phyloP scores from a whole-genome alignment of 2,329 filamentous ascomycete genomes.

The Monilinia fructicola region DNA sequence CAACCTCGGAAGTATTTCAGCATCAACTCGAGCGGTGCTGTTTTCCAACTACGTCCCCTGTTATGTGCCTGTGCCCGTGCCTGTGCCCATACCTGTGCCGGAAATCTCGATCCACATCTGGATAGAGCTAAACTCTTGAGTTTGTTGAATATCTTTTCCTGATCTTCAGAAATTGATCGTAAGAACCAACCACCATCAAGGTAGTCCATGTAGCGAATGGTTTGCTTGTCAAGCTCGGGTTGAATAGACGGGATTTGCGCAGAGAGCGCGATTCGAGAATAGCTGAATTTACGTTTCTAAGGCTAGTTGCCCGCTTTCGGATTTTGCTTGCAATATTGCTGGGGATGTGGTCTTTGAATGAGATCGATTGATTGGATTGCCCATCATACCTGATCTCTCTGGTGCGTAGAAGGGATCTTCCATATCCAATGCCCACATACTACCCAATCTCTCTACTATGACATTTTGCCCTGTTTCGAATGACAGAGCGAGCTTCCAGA shows the following conservation, averaged over 20 bases:
- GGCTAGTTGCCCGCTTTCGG: not conserved
- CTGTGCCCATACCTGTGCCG: not conserved
- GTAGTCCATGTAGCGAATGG: not conserved
- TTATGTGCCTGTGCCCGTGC: not conserved
- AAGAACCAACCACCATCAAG: not conserved
- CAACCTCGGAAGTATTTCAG: not conserved
- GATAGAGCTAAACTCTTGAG: not conserved
- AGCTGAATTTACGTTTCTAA: not conserved
- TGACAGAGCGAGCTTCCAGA: not conserved
- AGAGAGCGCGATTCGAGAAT: not conserved
- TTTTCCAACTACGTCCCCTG: not conserved
- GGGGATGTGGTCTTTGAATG: not conserved
- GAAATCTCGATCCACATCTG: not conserved
- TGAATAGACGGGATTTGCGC: not conserved
- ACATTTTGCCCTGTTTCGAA: not conserved
- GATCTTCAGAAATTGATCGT: not conserved
- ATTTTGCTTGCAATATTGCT: not conserved
- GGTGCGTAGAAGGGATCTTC: not conserved
- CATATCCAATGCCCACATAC: too few relatives aligned
- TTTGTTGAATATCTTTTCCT: not conserved
- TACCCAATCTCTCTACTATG: not conserved
- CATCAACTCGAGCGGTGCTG: not conserved
- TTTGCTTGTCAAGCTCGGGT: not conserved
- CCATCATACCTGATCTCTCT: not conserved
- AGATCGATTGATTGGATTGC: not conserved